Evolutionary conservation across 345 rosid genomes (phyloP), one percentile per base, ranked within the genome.

Genomic region (Melastoma malabathricum): DNA sequence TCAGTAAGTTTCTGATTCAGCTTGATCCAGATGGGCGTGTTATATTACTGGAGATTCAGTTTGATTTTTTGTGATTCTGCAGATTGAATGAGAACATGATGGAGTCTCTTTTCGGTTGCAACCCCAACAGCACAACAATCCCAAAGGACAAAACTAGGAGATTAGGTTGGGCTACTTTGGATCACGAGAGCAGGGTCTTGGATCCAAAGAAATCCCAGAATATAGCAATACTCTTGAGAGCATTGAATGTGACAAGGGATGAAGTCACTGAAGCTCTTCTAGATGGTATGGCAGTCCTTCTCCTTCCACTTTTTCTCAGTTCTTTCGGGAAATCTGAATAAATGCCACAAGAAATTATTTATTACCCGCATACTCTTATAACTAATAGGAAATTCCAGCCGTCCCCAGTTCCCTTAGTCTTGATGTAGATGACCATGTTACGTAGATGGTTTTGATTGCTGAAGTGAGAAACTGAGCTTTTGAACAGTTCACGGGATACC

Each of bases 121-220:
- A 82, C 63, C 72, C 96, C 13, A 56, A 71, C 14, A 80, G 51
- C 62, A 67, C 92, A 38, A 83, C 25, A 94, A 90, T 68, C 31
- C 81, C 81, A 14, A 92, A 77, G 64, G 93, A 82, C 58, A 61
- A 80, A 20, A 62, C 66, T 17, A 77, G 81, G 70, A 84, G 68
- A 64, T 75, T 89, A 31, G 76, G 71, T 72, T 64, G 84, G 47
- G 93, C 96, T 58, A 70, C 75, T 4, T 75, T 72, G 56, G 89
- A 86, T 56, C 70, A 23, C 22, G 93, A 86, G 58, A 84, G 82
- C 84, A 80, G 96, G 72, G 98, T 86, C 1, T 75, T 92, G 68
- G 96, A 92, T 62, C 96, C 95, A 15, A 92, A 92, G 81, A 92
- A 92, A 61, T 86, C 98, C 0, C 96, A 92, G 80, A 92, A 92